Evolutionary conservation across 1,284 basidiomycete genomes (phyloP).

Genomic region (Boletus sp.): DNA sequence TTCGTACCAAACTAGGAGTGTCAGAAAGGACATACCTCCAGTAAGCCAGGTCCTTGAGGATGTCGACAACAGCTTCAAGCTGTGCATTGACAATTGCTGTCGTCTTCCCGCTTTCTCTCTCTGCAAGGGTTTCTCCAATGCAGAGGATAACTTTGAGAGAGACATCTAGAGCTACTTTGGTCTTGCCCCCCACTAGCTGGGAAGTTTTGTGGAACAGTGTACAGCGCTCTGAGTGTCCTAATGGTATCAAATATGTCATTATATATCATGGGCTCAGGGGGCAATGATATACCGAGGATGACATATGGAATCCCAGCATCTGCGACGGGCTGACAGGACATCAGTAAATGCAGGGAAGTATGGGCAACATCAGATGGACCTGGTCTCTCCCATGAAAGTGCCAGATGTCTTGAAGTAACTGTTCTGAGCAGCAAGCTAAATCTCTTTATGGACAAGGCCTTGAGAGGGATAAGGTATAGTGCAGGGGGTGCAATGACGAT

Average conservation of each 20-base stretch:
- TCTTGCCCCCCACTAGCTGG: slow-evolving; percentile 91
- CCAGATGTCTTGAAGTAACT: slow-evolving; percentile 85
- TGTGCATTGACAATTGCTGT: slow-evolving; percentile 82
- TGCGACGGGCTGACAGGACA: slow-evolving; percentile 64
- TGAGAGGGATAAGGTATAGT: slow-evolving; percentile 78
- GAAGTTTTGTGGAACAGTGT: slow-evolving; percentile 93
- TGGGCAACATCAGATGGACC: slow-evolving; percentile 46
- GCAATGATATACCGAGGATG: slow-evolving; percentile 70
- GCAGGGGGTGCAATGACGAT: slow-evolving; percentile 92
- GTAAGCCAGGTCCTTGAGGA: slow-evolving; percentile 60
- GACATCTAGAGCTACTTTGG: slow-evolving; percentile 75
- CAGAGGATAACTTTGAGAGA: slow-evolving; percentile 92
- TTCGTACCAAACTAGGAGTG: slow-evolving; percentile 1
- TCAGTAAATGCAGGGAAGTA: background rate
- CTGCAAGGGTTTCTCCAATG: slow-evolving; percentile 91
- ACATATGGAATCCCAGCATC: slow-evolving; percentile 90
- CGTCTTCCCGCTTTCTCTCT: slow-evolving; percentile 86
- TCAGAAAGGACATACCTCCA: slow-evolving; percentile 68
- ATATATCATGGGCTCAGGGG: background rate
- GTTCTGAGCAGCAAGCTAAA: slow-evolving; percentile 92
- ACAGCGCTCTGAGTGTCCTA: slow-evolving; percentile 95
- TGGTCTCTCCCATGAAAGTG: slow-evolving; percentile 97
- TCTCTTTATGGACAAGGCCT: slow-evolving; percentile 60
- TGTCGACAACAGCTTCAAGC: slow-evolving; percentile 76
- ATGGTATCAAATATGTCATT: background rate